Evolutionary conservation across 169 alveolate genomes (phyloP).

Genomic region (Ichthyophthirius multifiliis): DNA sequence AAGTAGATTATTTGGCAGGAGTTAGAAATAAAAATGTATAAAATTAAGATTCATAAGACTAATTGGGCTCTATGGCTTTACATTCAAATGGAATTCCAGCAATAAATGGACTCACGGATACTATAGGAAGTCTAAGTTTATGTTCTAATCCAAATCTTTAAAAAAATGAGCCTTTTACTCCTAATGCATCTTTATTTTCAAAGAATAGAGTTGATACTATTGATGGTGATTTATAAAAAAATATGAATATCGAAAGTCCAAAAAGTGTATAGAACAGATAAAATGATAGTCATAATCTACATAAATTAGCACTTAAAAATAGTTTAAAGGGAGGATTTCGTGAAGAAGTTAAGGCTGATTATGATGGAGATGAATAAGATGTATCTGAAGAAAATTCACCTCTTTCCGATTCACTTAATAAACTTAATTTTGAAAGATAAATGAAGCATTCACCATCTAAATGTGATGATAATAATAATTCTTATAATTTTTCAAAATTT

Average conservation of each 20-base stretch:
- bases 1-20: neutral
- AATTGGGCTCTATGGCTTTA: neutral
- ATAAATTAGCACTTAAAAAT: neutral
- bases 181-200: neutral
- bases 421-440: neutral
- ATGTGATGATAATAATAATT: no score
- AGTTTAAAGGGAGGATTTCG: neutral
- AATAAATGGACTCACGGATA: neutral
- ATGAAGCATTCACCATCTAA: constrained; percentile 5
- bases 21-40: constrained; percentile 2
- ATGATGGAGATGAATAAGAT: neutral
- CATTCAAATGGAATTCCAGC: neutral
- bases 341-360: neutral
- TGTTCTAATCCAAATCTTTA: neutral
- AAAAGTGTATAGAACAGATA: neutral
- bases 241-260: no score
- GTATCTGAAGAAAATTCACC: constrained; percentile 11
- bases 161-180: neutral
- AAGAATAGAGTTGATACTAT: neutral
- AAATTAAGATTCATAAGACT: neutral
- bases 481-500: no score
- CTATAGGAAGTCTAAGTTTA: constrained; percentile 1
- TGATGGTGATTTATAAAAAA: no score
- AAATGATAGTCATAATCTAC: neutral
- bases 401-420: neutral